These are phyloP conservation scores for Poa annua DNA, from an alignment of 176 grass and related monocot genomes.

Conservation along the genomic window DNA sequence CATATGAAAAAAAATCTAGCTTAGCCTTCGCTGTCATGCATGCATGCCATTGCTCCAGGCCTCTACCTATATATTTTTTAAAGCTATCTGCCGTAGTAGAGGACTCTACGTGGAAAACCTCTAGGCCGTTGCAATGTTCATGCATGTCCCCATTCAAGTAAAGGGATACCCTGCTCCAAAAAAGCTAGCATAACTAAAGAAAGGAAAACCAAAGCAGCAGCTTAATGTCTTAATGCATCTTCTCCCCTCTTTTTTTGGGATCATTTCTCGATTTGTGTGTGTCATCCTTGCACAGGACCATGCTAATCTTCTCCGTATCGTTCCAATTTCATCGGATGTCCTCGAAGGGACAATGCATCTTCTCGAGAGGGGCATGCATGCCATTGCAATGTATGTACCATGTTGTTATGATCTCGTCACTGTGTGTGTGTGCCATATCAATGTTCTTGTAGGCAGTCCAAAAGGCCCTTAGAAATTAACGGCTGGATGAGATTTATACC, in stretches of 20 bases:
- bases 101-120: conserved; percentile 48
- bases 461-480: too few species aligned
- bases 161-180: conserved; percentile 23
- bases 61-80: not conserved
- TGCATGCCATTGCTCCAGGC: conserved; percentile 39
- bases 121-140: conserved; percentile 14
- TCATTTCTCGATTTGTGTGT: too few species aligned
- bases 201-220: not conserved
- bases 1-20: conserved; percentile 30
- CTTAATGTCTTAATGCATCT: not conserved
- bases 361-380: not conserved
- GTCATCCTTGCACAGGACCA: too few species aligned
- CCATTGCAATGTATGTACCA: too few species aligned
- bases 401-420: too few species aligned
- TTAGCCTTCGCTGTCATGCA: conserved; percentile 38
- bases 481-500: too few species aligned
- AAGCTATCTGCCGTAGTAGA: conserved; percentile 31
- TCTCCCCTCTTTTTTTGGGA: too few species aligned
- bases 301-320: too few species aligned
- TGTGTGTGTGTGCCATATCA: too few species aligned
- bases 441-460: too few species aligned
- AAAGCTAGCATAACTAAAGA: conserved; percentile 14
- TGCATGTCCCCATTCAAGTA: conserved; percentile 41
- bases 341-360: too few species aligned
- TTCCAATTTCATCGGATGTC: too few species aligned